Percentiles rank a stretch among this genome's conserved stretches.
phyloP scores from a whole-genome alignment of 2,329 filamentous ascomycete species.

The Drechslerella dactyloides region DNA sequence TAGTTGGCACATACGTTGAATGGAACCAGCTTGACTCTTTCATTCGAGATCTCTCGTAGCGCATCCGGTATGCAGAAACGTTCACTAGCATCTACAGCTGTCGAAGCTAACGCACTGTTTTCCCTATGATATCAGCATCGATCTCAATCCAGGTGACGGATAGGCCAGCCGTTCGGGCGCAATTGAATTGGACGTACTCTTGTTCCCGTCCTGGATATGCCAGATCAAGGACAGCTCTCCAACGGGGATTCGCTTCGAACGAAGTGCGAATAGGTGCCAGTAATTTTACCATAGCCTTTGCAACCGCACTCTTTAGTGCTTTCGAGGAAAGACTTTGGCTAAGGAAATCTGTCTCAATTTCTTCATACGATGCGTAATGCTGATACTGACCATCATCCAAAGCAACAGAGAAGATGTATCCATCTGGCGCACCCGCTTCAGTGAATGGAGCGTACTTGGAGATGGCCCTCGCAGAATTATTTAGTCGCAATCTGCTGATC shows the following conservation, averaged over 20 bases:
- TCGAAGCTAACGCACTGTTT: background rate
- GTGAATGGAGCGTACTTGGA: background rate
- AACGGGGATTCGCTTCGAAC: slow-evolving; percentile 23
- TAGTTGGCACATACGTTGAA: slow-evolving; percentile 17
- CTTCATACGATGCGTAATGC: slow-evolving; percentile 42
- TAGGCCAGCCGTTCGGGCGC: background rate
- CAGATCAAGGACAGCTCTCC: slow-evolving; percentile 23
- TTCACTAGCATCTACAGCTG: slow-evolving; percentile 7
- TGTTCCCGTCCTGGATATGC: slow-evolving; percentile 17
- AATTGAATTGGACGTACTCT: slow-evolving; percentile 4
- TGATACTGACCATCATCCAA: background rate
- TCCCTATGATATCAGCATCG: background rate
- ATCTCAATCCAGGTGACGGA: background rate
- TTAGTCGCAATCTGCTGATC: slow-evolving; percentile 12
- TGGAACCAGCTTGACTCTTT: slow-evolving; percentile 16
- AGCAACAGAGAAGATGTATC: slow-evolving; percentile 8
- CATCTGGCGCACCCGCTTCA: background rate
- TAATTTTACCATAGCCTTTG: slow-evolving; percentile 22
- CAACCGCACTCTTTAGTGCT: slow-evolving; percentile 13
- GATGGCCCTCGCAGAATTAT: background rate
- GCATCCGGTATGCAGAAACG: slow-evolving; percentile 20
- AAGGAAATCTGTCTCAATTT: slow-evolving; percentile 36
- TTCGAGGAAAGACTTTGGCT: slow-evolving; percentile 1
- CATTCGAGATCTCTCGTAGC: slow-evolving; percentile 17
- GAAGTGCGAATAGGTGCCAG: slow-evolving; percentile 33